Base-by-base conservation (phyloP, 148 eudicot species). In the Rheum nobile region DNA sequence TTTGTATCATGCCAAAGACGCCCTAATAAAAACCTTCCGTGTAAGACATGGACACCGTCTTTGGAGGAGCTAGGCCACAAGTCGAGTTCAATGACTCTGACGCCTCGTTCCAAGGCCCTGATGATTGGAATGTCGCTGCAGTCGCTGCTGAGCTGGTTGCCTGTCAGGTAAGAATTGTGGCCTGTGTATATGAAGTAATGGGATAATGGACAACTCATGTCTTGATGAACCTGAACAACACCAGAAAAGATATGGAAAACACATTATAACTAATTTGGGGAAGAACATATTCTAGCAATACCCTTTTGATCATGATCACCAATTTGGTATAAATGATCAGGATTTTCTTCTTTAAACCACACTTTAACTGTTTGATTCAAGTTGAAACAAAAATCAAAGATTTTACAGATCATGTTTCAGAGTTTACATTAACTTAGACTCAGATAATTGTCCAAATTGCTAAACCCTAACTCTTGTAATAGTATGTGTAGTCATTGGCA, bases 171-270 rank as follows among this genome's bases (percentile, higher is more conserved):
- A 9, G 97, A 87, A 71, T 91, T 91, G 63, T 91, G 97, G 10
- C 93, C 91, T 0, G 97, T 89, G 78, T 83, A 89, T 73, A 91
- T 83, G 81, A 85, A 91, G 72, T 91, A 91, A 79, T 91, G 87
- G 9, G 97, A 86, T 79, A 91, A 76, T 4, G 97, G 93, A n/a
- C 85, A 83, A 21, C 6, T 84, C 91, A 87, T 88, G 55, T 87
- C 85, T 43, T 89, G 89, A 59, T 85, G 86, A 47, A 91, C 91
- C 96, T 88, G 72, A 50, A 0, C 4, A 32, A 32, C 34, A 61
- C 37, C 52, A 47, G 2, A 4, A 47, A 10, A 47, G 21, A 47
- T 16, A 42, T 42, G 46, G 46, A 11, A 14, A 3, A 3, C 52
- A 46, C 17, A 46, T 35, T 35, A 17, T 14, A 14, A 43, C 46